Percentiles rank a stretch among this genome's conserved stretches.
Conservation (phyloP, 495 filamentous ascomycete genomes). For the Ramalina intermedia region DNA sequence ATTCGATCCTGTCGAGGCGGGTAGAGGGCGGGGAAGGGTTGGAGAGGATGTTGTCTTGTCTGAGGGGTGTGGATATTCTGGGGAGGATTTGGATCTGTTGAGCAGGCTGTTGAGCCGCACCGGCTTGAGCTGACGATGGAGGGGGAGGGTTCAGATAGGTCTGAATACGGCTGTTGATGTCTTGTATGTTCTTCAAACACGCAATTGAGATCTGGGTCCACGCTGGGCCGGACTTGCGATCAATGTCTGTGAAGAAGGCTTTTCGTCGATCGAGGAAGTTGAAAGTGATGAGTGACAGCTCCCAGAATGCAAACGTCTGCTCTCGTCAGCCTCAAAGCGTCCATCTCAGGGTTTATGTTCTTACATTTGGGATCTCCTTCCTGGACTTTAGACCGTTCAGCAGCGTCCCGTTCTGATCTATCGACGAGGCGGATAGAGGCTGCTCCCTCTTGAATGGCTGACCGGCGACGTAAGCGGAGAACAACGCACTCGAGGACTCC, state of each 20-base stretch:
- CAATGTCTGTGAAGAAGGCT: constrained; percentile 77
- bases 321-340: constrained; percentile 11
- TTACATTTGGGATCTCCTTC: constrained; percentile 46
- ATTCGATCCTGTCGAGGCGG: constrained; percentile 34
- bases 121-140: constrained; percentile 16
- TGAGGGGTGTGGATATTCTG: constrained; percentile 34
- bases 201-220: constrained; percentile 65
- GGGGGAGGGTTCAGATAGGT: constrained; percentile 36
- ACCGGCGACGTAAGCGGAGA: constrained; percentile 61
- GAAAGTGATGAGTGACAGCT: constrained; percentile 64
- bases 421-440: constrained; percentile 70
- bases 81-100: constrained; percentile 29
- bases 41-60: constrained; percentile 44
- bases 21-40: constrained; percentile 30
- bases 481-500: constrained; percentile 60
- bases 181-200: constrained; percentile 51
- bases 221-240: constrained; percentile 59
- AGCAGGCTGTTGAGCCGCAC: constrained; percentile 18
- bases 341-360: constrained; percentile 9
- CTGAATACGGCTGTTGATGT: constrained; percentile 49
- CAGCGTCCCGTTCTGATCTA: constrained; percentile 84
- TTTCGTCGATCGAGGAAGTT: constrained; percentile 58
- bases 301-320: constrained; percentile 79
- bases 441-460: constrained; percentile 69
- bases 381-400: constrained; percentile 69